Percentiles rank a stretch among this genome's conserved stretches.
Conservation (phyloP, 345 rosid species). For the Gossypium sturtianum region DNA sequence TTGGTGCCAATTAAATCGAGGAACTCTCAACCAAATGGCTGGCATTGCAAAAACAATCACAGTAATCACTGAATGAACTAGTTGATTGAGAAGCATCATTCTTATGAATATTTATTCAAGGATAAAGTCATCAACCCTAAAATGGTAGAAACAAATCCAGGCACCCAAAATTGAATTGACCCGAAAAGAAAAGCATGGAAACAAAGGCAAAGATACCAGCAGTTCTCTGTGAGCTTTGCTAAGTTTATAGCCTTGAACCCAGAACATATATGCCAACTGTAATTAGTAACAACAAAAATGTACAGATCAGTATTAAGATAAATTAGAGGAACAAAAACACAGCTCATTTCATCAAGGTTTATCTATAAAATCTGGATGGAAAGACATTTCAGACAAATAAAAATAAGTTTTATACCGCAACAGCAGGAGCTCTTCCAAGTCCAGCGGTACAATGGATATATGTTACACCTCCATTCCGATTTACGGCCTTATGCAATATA, state of each 20-base stretch:
- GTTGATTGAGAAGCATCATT: not conserved
- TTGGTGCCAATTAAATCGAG: not conserved
- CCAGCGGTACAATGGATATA: conserved; percentile 98
- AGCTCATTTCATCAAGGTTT: not conserved
- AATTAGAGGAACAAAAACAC: not conserved
- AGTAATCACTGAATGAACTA: not conserved
- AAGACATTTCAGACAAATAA: conserved; percentile 9
- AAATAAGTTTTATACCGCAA: conserved; percentile 51
- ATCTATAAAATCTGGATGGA: not conserved
- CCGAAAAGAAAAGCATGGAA: not conserved
- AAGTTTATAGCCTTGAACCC: conserved; percentile 91
- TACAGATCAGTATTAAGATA: not conserved
- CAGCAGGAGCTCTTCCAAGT: conserved; percentile 95
- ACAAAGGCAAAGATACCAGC: conserved; percentile 46
- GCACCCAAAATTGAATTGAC: not conserved
- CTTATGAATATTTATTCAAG: not conserved
- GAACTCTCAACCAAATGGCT: not conserved
- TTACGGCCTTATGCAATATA: conserved; percentile 57
- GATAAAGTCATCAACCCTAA: not conserved
- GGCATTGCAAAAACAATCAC: not conserved
- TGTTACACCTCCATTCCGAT: conserved; percentile 75
- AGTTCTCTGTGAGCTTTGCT: conserved; percentile 64
- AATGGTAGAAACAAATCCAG: not conserved
- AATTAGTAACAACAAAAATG: conserved; percentile 15
- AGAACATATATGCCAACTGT: conserved; percentile 94